These are phyloP conservation scores for Aspergillus bridgeri DNA, from an alignment of 495 filamentous ascomycete genomes.

Conservation along the genomic window DNA sequence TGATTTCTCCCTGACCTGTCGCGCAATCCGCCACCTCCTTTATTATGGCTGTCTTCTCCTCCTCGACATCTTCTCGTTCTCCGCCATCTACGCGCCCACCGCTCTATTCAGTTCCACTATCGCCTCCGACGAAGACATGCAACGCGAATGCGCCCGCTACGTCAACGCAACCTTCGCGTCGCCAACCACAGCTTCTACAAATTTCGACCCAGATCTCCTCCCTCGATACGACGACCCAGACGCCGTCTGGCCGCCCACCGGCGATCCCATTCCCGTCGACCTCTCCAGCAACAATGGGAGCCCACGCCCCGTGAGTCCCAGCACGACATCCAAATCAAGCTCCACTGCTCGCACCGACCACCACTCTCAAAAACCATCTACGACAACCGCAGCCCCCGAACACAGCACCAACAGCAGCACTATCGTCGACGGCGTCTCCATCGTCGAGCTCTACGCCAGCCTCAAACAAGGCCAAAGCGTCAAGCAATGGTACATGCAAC, in stretches of 20 bases:
- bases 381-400: conserved; percentile 7
- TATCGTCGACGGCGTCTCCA: conserved; percentile 37
- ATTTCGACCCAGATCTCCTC: conserved; percentile 13
- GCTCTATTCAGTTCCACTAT: conserved; percentile 71
- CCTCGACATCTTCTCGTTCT: conserved; percentile 91
- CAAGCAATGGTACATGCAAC: conserved; percentile 73
- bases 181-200: conserved; percentile 19
- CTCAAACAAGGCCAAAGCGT: conserved; percentile 75
- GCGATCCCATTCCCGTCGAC: conserved; percentile 17
- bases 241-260: conserved; percentile 43
- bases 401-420: conserved; percentile 7
- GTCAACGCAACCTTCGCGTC: conserved; percentile 53
- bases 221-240: conserved; percentile 33
- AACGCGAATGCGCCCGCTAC: conserved; percentile 83
- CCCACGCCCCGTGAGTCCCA: conserved; percentile 2
- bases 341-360: conserved; percentile 10
- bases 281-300: conserved; percentile 20
- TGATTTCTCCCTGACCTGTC: conserved; percentile 76
- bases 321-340: conserved; percentile 12
- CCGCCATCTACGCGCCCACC: conserved; percentile 83
- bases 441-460: conserved; percentile 67
- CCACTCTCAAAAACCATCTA: neutral
- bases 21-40: conserved; percentile 79
- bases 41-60: conserved; percentile 87
- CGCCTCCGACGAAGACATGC: conserved; percentile 60